These are phyloP conservation scores for Oryza brachyantha DNA, from an alignment of 176 grass and related monocot species.

Conservation along the genomic window DNA sequence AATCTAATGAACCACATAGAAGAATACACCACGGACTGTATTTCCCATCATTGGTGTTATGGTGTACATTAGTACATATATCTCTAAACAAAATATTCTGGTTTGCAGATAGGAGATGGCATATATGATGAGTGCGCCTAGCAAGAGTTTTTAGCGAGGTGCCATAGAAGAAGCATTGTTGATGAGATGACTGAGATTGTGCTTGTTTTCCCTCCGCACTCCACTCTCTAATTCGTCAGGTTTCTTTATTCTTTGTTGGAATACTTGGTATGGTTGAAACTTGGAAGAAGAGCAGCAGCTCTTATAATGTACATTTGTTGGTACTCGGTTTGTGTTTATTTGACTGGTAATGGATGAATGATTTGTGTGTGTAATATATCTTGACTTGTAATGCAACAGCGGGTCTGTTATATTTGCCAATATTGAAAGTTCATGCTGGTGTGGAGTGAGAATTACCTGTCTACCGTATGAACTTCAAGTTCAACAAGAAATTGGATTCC, in stretches of 20 bases:
- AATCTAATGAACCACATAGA: neutral
- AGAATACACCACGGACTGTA: neutral
- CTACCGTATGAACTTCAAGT: neutral
- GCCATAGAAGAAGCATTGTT: conserved; percentile 33
- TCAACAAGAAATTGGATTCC: neutral
- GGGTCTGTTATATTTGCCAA: conserved; percentile 25
- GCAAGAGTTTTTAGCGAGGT: neutral
- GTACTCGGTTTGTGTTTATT: conserved; percentile 43
- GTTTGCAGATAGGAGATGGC: conserved; percentile 79
- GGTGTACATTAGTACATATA: too few relatives aligned
- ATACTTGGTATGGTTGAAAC: conserved; percentile 19
- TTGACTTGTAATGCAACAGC: conserved; percentile 50
- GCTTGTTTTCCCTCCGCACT: conserved; percentile 3
- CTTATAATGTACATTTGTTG: conserved; percentile 53
- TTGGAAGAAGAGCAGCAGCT: conserved; percentile 38
- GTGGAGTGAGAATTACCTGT: neutral
- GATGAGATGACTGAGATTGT: conserved; percentile 24
- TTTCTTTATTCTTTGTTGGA: conserved; percentile 24
- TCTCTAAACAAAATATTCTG: neutral
- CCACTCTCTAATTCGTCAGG: conserved; percentile 36
- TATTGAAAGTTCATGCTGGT: conserved; percentile 25
- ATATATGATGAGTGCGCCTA: conserved; percentile 50
- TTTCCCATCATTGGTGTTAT: neutral
- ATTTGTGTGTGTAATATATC: conserved; percentile 42
- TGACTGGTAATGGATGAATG: conserved; percentile 44